phyloP scores from a whole-genome alignment of 176 grass and related monocot species.

The Musa itinerans region DNA sequence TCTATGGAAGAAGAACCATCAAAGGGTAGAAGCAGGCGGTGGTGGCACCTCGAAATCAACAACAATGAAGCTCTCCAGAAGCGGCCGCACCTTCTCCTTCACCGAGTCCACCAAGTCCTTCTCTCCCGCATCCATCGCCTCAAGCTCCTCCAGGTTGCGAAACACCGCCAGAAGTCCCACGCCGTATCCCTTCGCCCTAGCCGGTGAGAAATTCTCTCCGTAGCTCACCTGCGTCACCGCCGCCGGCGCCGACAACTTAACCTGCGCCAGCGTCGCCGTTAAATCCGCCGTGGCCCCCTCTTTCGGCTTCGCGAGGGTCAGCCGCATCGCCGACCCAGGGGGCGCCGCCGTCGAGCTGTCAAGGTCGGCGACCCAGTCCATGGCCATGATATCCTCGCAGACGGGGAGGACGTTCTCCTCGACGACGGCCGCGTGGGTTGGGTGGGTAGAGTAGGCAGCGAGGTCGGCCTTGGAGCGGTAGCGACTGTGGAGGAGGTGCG shows the following conservation, averaged over 20 bases:
- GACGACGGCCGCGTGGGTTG: conserved; percentile 67
- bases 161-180: conserved; percentile 71
- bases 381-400: conserved; percentile 55
- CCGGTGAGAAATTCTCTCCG: conserved; percentile 87
- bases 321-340: conserved; percentile 43
- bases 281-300: conserved; percentile 37
- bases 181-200: conserved; percentile 71
- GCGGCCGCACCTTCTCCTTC: conserved; percentile 52
- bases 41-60: conserved; percentile 56
- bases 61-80: conserved; percentile 56
- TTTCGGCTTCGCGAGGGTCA: conserved; percentile 62
- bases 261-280: conserved; percentile 33
- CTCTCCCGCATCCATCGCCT: conserved; percentile 49
- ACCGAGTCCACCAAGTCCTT: conserved; percentile 45
- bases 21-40: conserved; percentile 37
- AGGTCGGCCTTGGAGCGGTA: conserved; percentile 71
- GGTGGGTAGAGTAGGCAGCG: conserved; percentile 50
- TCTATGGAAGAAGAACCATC: neutral
- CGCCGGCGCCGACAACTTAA: conserved; percentile 27
- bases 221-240: conserved; percentile 43
- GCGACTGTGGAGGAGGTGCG: conserved; percentile 79
- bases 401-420: conserved; percentile 50
- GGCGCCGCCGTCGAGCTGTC: conserved; percentile 26
- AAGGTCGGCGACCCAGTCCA: conserved; percentile 58
- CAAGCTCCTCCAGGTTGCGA: conserved; percentile 47